Percentiles rank a stretch among this genome's conserved stretches.
These are phyloP conservation scores for Hepatocystis sp. DNA, from an alignment of 169 alveolate genomes.

Conservation along the genomic window DNA sequence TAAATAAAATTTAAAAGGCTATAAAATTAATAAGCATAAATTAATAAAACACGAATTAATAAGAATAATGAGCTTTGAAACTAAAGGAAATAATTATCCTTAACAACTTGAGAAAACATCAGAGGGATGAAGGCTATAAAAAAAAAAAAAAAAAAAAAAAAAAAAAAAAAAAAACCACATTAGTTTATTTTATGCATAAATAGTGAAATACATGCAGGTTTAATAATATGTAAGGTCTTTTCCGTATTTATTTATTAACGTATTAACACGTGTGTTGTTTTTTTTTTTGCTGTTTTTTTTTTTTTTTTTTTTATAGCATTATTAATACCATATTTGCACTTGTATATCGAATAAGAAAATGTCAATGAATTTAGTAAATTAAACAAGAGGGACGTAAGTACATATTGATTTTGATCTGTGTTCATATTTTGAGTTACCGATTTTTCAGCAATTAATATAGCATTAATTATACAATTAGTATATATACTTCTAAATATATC, in stretches of 20 bases:
- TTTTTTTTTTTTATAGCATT: too few species aligned
- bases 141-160: slow-evolving; percentile 7
- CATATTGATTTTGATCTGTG: neutral
- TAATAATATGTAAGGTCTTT: neutral
- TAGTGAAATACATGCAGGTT: neutral
- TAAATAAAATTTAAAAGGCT: too few species aligned
- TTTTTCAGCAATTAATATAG: slow-evolving; percentile 30
- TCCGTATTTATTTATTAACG: neutral
- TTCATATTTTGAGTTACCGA: slow-evolving; percentile 9
- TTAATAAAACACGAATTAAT: too few species aligned
- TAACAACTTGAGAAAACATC: slow-evolving; percentile 44
- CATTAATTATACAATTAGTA: slow-evolving; percentile 33
- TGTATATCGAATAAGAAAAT: slow-evolving; percentile 37
- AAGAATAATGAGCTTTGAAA: too few species aligned
- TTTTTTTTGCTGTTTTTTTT: too few species aligned
- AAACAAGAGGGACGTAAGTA: slow-evolving; percentile 12
- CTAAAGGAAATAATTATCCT: slow-evolving; percentile 62
- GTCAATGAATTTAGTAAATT: slow-evolving; percentile 24
- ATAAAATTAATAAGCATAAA: too few species aligned
- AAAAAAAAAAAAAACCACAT: neutral
- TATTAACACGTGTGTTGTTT: neutral
- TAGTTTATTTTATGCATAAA: neutral
- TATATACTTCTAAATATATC: slow-evolving; percentile 50
- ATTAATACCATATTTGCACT: slow-evolving; percentile 68
- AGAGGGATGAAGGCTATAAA: slow-evolving; percentile 40